A percentile compares a stretch with the other conserved stretches of the same genome.
Evolutionary conservation across 352 stramenopile genomes (phyloP).

Genomic region (Globisporangium uncinulatum): DNA sequence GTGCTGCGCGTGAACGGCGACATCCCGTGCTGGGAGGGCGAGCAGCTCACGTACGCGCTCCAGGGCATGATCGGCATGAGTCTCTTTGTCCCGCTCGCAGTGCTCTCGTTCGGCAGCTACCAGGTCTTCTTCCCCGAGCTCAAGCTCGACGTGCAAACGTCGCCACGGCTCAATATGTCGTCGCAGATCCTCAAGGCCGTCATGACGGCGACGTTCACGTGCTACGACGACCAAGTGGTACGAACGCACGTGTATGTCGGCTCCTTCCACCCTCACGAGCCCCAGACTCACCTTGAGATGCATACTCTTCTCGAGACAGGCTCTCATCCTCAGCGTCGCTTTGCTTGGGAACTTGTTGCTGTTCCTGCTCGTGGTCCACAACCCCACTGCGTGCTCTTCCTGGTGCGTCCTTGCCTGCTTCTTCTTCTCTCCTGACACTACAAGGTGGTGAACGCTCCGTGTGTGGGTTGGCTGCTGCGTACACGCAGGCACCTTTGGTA

Average conservation of each 20-base stretch:
- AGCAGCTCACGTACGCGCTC: slow-evolving; percentile 20
- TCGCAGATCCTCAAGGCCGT: slow-evolving; percentile 31
- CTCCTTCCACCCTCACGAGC: neutral
- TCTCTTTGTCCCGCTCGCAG: slow-evolving; percentile 27
- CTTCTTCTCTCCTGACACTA: neutral
- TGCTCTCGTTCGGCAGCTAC: slow-evolving; percentile 32
- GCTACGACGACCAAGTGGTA: slow-evolving; percentile 30
- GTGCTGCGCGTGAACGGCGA: slow-evolving; percentile 26
- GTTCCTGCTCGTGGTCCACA: slow-evolving; percentile 21
- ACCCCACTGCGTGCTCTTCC: slow-evolving; percentile 23
- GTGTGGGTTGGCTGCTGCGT: no score
- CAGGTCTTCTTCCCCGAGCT: slow-evolving; percentile 35
- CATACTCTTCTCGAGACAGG: neutral
- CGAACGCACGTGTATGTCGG: neutral
- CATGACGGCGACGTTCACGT: slow-evolving; percentile 31
- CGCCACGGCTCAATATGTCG: slow-evolving; percentile 27
- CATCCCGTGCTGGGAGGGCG: slow-evolving; percentile 22
- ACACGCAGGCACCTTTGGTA: slow-evolving; percentile 24
- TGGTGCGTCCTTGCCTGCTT: slow-evolving; percentile 15
- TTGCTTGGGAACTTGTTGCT: slow-evolving; percentile 26
- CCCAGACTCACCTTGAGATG: neutral
- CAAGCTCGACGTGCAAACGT: slow-evolving; percentile 34
- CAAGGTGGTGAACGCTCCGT: neutral
- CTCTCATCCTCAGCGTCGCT: slow-evolving; percentile 21
- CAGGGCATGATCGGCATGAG: slow-evolving; percentile 34